These are phyloP conservation scores for Cryptococcus sp. DNA, from an alignment of 1,284 basidiomycete species.

Conservation along the genomic window DNA sequence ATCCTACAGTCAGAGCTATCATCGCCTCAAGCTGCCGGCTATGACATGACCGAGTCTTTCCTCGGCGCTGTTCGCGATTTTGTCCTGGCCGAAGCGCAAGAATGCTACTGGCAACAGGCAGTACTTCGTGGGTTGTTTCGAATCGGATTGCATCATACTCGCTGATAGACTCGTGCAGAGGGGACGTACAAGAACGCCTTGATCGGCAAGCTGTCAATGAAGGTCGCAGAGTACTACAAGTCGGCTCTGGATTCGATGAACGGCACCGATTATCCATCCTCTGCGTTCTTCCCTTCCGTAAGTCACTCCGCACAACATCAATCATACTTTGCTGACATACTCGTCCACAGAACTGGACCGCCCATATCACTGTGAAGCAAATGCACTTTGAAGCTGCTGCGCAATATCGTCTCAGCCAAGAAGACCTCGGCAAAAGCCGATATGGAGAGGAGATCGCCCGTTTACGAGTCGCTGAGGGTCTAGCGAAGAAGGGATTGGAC, in stretches of 20 bases:
- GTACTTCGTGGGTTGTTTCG: slow-evolving; percentile 64
- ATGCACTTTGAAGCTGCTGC: slow-evolving; percentile 88
- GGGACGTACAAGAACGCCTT: slow-evolving; percentile 77
- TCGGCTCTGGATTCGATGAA: slow-evolving; percentile 61
- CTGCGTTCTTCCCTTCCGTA: slow-evolving; percentile 50
- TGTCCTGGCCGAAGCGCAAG: slow-evolving; percentile 92
- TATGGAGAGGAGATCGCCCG: slow-evolving; percentile 84
- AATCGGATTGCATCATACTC: too few species aligned
- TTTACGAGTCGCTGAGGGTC: slow-evolving; percentile 65
- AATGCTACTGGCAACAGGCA: slow-evolving; percentile 95
- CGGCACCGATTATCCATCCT: slow-evolving; percentile 56
- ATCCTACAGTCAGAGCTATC: slow-evolving; percentile 60
- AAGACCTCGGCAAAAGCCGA: slow-evolving; percentile 81
- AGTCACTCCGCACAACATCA: slow-evolving; percentile 9
- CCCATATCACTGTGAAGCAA: slow-evolving; percentile 79
- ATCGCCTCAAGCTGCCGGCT: slow-evolving; percentile 44
- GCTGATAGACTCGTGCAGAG: slow-evolving; percentile 53
- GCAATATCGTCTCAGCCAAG: slow-evolving; percentile 84
- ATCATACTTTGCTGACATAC: not conserved
- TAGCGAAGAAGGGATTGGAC: slow-evolving; percentile 74
- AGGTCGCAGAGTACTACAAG: slow-evolving; percentile 70
- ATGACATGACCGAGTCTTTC: slow-evolving; percentile 68
- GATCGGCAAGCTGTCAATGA: slow-evolving; percentile 80
- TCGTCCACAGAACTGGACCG: slow-evolving; percentile 67
- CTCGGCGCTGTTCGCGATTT: slow-evolving; percentile 70